Evolutionary conservation across 2,329 filamentous ascomycete species (phyloP), one percentile per base, ranked within the genome.

Genomic region (Verticillium nonalfalfae): DNA sequence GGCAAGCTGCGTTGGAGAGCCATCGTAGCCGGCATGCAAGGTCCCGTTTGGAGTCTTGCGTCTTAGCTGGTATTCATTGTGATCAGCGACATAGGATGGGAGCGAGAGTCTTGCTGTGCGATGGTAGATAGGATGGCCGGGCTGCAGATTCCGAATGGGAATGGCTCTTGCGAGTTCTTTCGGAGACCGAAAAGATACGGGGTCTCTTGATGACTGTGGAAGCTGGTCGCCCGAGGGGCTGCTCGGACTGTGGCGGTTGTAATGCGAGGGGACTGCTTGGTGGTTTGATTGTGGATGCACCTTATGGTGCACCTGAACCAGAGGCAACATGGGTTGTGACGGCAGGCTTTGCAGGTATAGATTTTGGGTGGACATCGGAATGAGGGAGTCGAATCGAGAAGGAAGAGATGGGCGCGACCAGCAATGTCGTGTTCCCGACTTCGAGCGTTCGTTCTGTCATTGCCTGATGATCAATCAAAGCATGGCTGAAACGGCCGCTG

Each of bases 21-120:
- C 92, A 80, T 98, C 93, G 70, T 97, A 97, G 11, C 92, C 93
- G 60, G 91, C 92, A 66, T 94, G 89, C 64, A 98, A 84, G 40
- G 93, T 97, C n/a, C 94, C 95, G 70, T 89, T 94, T 4, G 94
- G 95, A 9, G 94, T 98, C 75, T 98, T 98, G 66, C 94, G 86
- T 66, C 94, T 87, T 61, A 97, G 80, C 68, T 91, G 90, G 73
- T 96, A 88, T 73, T 97, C 92, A 60, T 75, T 72, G 60, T 75
- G 73, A 4, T 78, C 75, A 35, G 61, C 21, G 26, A 63, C 52
- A 7, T 62, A 63, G n/a, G 59, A 54, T 18, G 57, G 61, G 15
- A 61, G 59, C 14, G 54, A 39, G 14, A 55, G 35, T 18, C 58
- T 57, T 4, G 59, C 45, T n/a, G 55, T 15, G 26, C 61, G 61